Conservation (phyloP, 1,284 basidiomycete genomes). For the Inonotus hispidus region DNA sequence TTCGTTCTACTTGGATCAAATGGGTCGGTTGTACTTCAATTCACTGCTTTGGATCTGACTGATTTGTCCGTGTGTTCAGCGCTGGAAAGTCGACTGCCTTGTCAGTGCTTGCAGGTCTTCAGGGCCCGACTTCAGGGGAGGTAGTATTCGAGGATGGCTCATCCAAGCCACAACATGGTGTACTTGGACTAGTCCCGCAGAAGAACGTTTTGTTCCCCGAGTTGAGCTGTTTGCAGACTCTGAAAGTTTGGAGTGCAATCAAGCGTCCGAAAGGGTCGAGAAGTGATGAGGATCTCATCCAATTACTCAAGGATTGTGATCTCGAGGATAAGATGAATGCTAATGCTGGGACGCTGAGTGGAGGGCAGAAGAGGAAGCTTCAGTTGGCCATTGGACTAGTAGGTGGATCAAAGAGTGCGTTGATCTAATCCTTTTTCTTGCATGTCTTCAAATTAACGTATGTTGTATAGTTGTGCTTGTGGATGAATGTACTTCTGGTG, state of each 20-base stretch:
- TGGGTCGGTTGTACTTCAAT: conserved; percentile 38
- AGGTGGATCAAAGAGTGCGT: conserved; percentile 61
- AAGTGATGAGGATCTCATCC: conserved; percentile 50
- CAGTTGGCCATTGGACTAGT: conserved; percentile 75
- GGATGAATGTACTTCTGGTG: conserved; percentile 75
- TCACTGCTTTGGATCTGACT: neutral
- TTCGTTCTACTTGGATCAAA: conserved; percentile 74
- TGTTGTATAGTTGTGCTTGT: conserved; percentile 56
- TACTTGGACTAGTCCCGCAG: conserved; percentile 74
- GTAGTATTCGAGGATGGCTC: conserved; percentile 58
- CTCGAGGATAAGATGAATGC: conserved; percentile 61
- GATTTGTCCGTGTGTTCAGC: conserved; percentile 30
- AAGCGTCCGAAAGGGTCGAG: conserved; percentile 53
- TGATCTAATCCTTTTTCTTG: neutral
- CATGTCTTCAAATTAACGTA: neutral
- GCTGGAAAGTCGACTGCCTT: conserved; percentile 78
- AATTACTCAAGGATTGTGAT: conserved; percentile 66
- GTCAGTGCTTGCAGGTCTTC: conserved; percentile 59
- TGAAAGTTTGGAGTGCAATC: conserved; percentile 68
- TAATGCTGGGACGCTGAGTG: conserved; percentile 61
- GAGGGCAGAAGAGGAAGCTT: conserved; percentile 79
- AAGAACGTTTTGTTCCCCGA: conserved; percentile 81
- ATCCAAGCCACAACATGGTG: conserved; percentile 49
- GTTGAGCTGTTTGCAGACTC: conserved; percentile 66
- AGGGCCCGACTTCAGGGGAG: conserved; percentile 51